phyloP scores from a whole-genome alignment of 495 filamentous ascomycete genomes.

The Trichoderma orchidacearum region DNA sequence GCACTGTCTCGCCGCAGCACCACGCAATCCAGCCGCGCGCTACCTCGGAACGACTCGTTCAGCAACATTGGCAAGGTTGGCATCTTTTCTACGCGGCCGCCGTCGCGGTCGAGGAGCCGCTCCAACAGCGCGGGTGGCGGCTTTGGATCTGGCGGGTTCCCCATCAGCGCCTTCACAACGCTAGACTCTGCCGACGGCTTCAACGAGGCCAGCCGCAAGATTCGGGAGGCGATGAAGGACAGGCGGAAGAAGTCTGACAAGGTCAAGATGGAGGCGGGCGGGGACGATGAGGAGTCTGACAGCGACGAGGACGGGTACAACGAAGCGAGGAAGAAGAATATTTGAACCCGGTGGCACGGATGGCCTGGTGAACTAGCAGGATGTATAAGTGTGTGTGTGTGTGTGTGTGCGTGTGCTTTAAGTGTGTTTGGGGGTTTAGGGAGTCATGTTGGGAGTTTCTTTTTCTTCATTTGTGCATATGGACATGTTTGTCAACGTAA shows the following conservation, averaged over 20 bases:
- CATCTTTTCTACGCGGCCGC: constrained; percentile 77
- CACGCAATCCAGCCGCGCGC: constrained; percentile 29
- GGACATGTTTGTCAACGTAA: too few species aligned
- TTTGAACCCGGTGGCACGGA: not conserved
- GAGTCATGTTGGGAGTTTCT: not conserved
- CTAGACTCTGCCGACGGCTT: constrained; percentile 58
- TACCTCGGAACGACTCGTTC: constrained; percentile 89
- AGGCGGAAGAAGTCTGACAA: constrained; percentile 54
- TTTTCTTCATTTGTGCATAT: not conserved
- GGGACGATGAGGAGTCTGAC: constrained; percentile 11
- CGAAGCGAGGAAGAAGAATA: constrained; percentile 13
- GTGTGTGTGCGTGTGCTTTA: not conserved
- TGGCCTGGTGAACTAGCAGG: not conserved
- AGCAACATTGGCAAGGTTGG: constrained; percentile 72
- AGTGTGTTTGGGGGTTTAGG: not conserved
- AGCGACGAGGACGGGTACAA: constrained; percentile 14
- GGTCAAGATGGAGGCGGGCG: constrained; percentile 20
- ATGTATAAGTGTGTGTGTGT: not conserved
- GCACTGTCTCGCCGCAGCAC: constrained; percentile 19
- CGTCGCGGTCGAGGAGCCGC: constrained; percentile 53
- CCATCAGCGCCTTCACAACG: constrained; percentile 58
- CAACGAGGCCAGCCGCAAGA: constrained; percentile 72
- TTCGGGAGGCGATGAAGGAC: constrained; percentile 80
- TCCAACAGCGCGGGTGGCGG: constrained; percentile 56
- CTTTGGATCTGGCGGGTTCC: constrained; percentile 45